Evolutionary conservation across 1,284 basidiomycete genomes (phyloP), one percentile per base, ranked within the genome.

Genomic region (Cryptococcus jaspeensis): DNA sequence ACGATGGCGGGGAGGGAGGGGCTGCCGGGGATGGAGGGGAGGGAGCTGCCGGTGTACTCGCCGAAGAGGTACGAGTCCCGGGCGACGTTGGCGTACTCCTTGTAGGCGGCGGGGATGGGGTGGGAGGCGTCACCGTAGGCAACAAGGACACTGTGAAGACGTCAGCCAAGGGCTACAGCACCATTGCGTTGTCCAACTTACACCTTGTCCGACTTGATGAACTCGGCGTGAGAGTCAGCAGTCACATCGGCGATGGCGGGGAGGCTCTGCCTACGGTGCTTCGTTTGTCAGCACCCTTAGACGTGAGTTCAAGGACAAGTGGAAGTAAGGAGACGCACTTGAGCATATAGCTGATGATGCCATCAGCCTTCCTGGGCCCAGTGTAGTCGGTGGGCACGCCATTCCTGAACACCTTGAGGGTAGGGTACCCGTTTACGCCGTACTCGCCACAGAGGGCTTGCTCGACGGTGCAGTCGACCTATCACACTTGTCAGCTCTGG

Each of bases 321-420:
- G 8, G 20, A n/a, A 32, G 9, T 8, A 9, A 38, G n/a, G 18
- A 16, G 2, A 81, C 88, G 68, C 65, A 93, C 93, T 99, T 98
- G 82, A 85, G 78, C 96, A 99, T 98, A 83, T 98, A 98, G 75
- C 86, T 87, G 76, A 98, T 82, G 72, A 99, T 99, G 35, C 96
- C 95, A 66, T 99, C 96, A 16, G 92, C 87, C 79, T 97, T 92
- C 58, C 96, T 84, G 44, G 92, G 88, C 48, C 96, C 96, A 60
- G 74, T 79, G 80, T 99, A 99, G 53, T 92, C 88, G 22, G 81
- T 75, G 43, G 86, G 76, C 42, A 84, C 84, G 58, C 95, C 96
- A 62, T 89, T 84, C 67, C 88, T 87, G 86, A 94, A 99, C 48
- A 99, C 87, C 76, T 96, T 93, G 54, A 80, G 67, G 32, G 81